Base-by-base conservation (phyloP, 805 yeast genomes). In the Starmera caribaea region DNA sequence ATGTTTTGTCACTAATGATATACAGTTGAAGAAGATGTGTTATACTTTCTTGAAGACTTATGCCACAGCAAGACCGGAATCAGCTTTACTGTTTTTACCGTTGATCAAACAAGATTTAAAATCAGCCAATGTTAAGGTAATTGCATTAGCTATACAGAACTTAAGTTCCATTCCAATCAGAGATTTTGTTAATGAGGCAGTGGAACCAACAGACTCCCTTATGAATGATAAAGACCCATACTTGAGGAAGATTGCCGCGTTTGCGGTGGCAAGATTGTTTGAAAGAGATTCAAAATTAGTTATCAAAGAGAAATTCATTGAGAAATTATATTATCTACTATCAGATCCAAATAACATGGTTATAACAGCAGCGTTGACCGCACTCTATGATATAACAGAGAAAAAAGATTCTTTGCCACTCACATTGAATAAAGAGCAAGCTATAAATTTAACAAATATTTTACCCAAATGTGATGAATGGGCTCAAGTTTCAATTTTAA, bases 1-100 rank as follows among this genome's bases (percentile, higher is more conserved):
- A 30, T 59, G 79, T n/a, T 63, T 82, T 51, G 65, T 66, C 35
- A 60, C 67, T 41, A 71, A 71, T 47, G 95, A 86, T 59, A 42
- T 77, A 27, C 94, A 84, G 47, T 66, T 81, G 39, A 76, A 84
- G 53, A 73, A 81, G 45, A 68, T 86, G 64, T 79, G 89, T 46
- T 79, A 76, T 51, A 74, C 81, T 35, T 88, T 69, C 50, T 56
- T 88, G 16, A 63, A 71, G 21, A 70, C 76, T 9, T 81, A 81
- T 58, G 80, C 81, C 15, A 64, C 68, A 16, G 63, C 70, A 16
- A 75, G 73, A 44, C 82, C 85, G 0, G 67, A 71, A 32, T 69
- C 69, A 16, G 73, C 86, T 2, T 42, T 61, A 10, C 71, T 67
- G 13, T 78, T 85, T 0, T 53, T 86, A 24, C 77, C 79, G 1